phyloP scores from a whole-genome alignment of 1,284 basidiomycete species.

The Rhodotorula sp. region DNA sequence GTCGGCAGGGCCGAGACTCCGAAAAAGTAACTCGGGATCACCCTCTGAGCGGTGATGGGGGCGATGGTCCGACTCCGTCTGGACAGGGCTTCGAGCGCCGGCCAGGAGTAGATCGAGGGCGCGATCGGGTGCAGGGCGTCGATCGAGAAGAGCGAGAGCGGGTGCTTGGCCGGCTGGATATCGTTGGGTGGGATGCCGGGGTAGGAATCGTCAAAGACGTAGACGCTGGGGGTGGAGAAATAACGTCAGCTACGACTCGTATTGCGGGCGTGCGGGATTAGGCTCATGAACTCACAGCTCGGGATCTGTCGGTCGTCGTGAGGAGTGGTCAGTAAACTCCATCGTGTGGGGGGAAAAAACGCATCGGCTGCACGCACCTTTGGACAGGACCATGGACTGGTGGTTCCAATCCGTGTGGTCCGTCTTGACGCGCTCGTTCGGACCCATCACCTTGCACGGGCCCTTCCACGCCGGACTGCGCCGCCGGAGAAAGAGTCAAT shows the following conservation, averaged over 20 bases:
- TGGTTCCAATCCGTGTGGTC: neutral
- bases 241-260: no score
- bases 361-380: neutral
- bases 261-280: no score
- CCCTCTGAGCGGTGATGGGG: neutral
- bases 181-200: neutral
- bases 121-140: neutral
- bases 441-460: neutral
- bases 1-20: slow-evolving; percentile 2
- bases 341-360: neutral
- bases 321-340: no score
- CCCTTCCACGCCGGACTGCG: neutral
- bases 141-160: slow-evolving; percentile 6
- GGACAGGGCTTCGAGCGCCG: neutral
- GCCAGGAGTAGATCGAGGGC: neutral
- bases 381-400: neutral
- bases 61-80: neutral
- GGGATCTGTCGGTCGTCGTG: neutral
- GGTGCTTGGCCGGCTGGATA: neutral
- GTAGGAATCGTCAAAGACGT: slow-evolving; percentile 28
- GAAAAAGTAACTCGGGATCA: slow-evolving; percentile 9
- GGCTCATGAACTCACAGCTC: neutral
- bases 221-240: no score
- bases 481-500: neutral
- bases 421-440: slow-evolving; percentile 18